Percentiles rank a stretch among this genome's conserved stretches.
Conservation (phyloP, 306 rosid genomes). For the Chamaecrista fasciculata region DNA sequence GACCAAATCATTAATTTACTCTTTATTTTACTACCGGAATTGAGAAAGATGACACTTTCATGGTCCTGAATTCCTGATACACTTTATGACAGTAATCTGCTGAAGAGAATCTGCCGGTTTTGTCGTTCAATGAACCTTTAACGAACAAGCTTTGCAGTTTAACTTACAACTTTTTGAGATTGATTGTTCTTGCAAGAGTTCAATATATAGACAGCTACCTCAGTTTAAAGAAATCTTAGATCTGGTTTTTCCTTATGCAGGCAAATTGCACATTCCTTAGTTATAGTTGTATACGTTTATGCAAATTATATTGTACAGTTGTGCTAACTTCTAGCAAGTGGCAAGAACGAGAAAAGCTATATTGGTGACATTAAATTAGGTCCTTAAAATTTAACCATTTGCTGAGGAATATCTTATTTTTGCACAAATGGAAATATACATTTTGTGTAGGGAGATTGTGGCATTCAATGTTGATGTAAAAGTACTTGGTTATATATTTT, state of each 20-base stretch:
- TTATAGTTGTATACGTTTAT: background rate
- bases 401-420: no score
- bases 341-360: background rate
- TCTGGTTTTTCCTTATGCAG: background rate
- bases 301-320: background rate
- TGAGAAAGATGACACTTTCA: background rate
- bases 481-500: no score
- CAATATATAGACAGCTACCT: conserved; percentile 14
- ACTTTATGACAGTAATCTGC: background rate
- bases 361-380: no score
- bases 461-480: no score
- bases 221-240: background rate
- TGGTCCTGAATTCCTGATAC: conserved; percentile 11
- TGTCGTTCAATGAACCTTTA: conserved; percentile 5
- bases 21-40: no score
- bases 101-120: background rate
- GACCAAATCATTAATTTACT: no score
- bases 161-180: background rate
- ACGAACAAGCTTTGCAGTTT: background rate
- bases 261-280: background rate
- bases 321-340: background rate
- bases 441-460: no score
- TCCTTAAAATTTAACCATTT: no score
- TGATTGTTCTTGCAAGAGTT: conserved; percentile 3
- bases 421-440: no score